Evolutionary conservation across 805 yeast species (phyloP).

Genomic region (Wickerhamomyces tratensis): DNA sequence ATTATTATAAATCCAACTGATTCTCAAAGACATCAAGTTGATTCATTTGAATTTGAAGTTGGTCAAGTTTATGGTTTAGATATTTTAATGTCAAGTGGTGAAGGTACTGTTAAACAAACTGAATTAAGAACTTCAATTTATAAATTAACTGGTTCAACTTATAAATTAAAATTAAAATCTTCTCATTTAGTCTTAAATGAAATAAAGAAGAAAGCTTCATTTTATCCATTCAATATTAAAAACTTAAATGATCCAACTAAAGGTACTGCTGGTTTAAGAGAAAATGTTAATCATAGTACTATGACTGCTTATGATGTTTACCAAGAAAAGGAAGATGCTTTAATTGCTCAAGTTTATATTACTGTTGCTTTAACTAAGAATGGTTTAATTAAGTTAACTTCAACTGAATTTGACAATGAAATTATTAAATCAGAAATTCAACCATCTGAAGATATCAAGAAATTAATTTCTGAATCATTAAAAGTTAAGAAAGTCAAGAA

Average conservation of each 20-base stretch:
- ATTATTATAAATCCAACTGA: slow-evolving; percentile 68
- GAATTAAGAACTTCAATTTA: slow-evolving; percentile 58
- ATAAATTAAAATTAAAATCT: slow-evolving; percentile 61
- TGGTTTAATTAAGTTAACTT: slow-evolving; percentile 57
- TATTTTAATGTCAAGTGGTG: slow-evolving; percentile 51
- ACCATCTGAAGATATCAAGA: slow-evolving; percentile 37
- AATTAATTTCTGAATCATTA: slow-evolving; percentile 39
- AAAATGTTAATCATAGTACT: slow-evolving; percentile 59
- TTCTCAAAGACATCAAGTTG: slow-evolving; percentile 53
- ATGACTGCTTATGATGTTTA: slow-evolving; percentile 60
- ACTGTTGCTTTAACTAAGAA: slow-evolving; percentile 69
- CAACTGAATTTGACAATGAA: slow-evolving; percentile 38
- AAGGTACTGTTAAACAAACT: slow-evolving; percentile 55
- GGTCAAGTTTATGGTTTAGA: slow-evolving; percentile 75
- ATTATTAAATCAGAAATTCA: slow-evolving; percentile 47
- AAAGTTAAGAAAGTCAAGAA: slow-evolving; percentile 37
- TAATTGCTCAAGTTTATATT: slow-evolving; percentile 62
- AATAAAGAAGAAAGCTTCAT: slow-evolving; percentile 53
- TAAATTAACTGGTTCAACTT: slow-evolving; percentile 61
- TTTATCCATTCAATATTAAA: slow-evolving; percentile 63
- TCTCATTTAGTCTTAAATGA: slow-evolving; percentile 60
- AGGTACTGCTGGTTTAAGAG: slow-evolving; percentile 66
- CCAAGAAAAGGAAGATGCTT: slow-evolving; percentile 57
- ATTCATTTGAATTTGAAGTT: slow-evolving; percentile 56
- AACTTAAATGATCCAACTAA: slow-evolving; percentile 59